Evolutionary conservation across 2,329 filamentous ascomycete species (phyloP).

Genomic region (Pseudopithomyces chartarum): DNA sequence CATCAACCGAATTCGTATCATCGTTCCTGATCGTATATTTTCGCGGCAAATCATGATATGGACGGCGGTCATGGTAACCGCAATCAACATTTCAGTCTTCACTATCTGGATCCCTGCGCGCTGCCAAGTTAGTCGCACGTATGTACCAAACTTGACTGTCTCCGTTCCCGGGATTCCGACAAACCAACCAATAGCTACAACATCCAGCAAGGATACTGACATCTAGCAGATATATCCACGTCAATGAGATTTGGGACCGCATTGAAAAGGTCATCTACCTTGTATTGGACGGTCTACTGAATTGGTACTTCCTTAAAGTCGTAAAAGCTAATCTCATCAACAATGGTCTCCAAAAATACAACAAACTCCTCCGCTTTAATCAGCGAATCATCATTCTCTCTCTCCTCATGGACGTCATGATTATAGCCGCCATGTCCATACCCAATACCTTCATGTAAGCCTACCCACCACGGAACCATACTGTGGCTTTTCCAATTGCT

Average conservation of each 20-base stretch:
- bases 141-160: slow-evolving; percentile 4
- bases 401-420: slow-evolving; percentile 56
- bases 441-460: slow-evolving; percentile 52
- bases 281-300: slow-evolving; percentile 42
- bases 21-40: slow-evolving; percentile 36
- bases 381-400: slow-evolving; percentile 56
- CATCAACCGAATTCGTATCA: slow-evolving; percentile 47
- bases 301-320: slow-evolving; percentile 48
- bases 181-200: neutral
- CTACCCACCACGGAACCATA: too few relatives aligned
- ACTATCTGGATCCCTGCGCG: slow-evolving; percentile 49
- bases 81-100: slow-evolving; percentile 45
- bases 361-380: slow-evolving; percentile 57
- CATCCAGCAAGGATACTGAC: neutral
- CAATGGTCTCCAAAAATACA: slow-evolving; percentile 58
- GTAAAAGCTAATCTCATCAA: slow-evolving; percentile 55
- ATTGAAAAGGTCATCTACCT: slow-evolving; percentile 46
- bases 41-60: slow-evolving; percentile 43
- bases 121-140: slow-evolving; percentile 35
- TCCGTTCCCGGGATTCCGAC: neutral
- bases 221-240: slow-evolving; percentile 27
- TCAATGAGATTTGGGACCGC: slow-evolving; percentile 48
- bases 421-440: slow-evolving; percentile 55
- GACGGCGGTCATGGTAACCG: slow-evolving; percentile 44
- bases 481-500: too few relatives aligned